Percentiles rank a stretch among this genome's conserved stretches.
phyloP scores from a whole-genome alignment of 1,139 yeast species.

The Suhomyces wounanorum region DNA sequence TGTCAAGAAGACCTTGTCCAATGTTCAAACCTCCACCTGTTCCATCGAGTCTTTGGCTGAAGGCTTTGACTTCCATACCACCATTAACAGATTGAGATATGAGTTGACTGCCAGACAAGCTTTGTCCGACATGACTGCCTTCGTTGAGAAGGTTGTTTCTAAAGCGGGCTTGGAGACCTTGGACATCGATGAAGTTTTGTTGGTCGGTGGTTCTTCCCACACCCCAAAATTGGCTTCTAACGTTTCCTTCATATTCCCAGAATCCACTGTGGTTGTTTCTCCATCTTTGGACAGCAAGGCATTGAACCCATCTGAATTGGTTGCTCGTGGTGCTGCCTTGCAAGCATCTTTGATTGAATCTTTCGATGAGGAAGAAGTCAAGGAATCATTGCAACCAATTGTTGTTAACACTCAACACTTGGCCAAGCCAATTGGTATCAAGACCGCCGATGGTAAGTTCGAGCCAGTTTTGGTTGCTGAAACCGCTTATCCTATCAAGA shows the following conservation, averaged over 20 bases:
- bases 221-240: slow-evolving; percentile 88
- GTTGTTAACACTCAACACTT: slow-evolving; percentile 90
- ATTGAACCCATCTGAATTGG: slow-evolving; percentile 83
- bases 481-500: slow-evolving; percentile 92
- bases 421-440: slow-evolving; percentile 80
- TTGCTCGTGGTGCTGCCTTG: slow-evolving; percentile 94
- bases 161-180: slow-evolving; percentile 85
- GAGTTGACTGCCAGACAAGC: slow-evolving; percentile 85
- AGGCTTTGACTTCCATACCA: slow-evolving; percentile 90
- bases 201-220: slow-evolving; percentile 92
- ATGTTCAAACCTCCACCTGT: slow-evolving; percentile 85
- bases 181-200: slow-evolving; percentile 87
- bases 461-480: slow-evolving; percentile 76
- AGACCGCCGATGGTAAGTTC: slow-evolving; percentile 71
- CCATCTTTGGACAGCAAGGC: slow-evolving; percentile 80
- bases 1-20: slow-evolving; percentile 89
- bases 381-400: slow-evolving; percentile 82
- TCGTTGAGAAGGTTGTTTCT: slow-evolving; percentile 70
- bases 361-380: slow-evolving; percentile 84
- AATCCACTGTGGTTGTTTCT: slow-evolving; percentile 71
- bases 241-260: slow-evolving; percentile 76
- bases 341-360: slow-evolving; percentile 89
- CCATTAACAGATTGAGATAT: slow-evolving; percentile 91
- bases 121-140: slow-evolving; percentile 71
- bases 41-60: slow-evolving; percentile 95